Conservation (phyloP, 129 eudicot species). For the Saussurea involucrata region DNA sequence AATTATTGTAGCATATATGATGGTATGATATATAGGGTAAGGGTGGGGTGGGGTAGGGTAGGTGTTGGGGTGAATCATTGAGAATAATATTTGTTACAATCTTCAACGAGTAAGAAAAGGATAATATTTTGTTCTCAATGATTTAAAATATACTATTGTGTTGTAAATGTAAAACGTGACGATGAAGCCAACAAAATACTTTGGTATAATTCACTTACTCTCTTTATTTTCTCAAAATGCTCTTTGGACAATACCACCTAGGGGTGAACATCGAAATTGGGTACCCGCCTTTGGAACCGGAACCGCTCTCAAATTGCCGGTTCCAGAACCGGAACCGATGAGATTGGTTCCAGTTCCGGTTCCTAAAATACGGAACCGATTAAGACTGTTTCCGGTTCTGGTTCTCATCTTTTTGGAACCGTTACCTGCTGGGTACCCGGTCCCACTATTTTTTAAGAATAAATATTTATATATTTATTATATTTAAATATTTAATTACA, state of each 20-base stretch:
- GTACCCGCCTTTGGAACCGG: too few relatives aligned
- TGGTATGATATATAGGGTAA: slow-evolving; percentile 4
- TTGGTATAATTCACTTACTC: neutral
- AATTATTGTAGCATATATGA: neutral
- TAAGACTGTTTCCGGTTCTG: too few relatives aligned
- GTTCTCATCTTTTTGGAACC: too few relatives aligned
- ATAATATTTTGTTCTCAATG: neutral
- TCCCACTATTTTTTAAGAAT: too few relatives aligned
- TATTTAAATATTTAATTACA: too few relatives aligned
- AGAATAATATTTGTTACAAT: neutral
- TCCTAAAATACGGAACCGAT: too few relatives aligned
- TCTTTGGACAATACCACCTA: neutral
- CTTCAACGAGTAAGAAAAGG: neutral
- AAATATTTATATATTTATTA: too few relatives aligned
- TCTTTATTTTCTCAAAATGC: neutral
- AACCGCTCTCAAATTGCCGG: too few relatives aligned
- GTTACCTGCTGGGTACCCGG: too few relatives aligned
- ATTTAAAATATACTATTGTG: neutral
- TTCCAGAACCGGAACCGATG: too few relatives aligned
- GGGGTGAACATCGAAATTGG: too few relatives aligned
- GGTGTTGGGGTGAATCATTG: neutral
- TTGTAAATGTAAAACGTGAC: neutral
- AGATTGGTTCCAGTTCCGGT: too few relatives aligned
- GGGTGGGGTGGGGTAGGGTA: neutral
- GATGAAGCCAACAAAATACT: neutral